phyloP scores from a whole-genome alignment of 2,329 filamentous ascomycete genomes.

The Amauroascus niger region DNA sequence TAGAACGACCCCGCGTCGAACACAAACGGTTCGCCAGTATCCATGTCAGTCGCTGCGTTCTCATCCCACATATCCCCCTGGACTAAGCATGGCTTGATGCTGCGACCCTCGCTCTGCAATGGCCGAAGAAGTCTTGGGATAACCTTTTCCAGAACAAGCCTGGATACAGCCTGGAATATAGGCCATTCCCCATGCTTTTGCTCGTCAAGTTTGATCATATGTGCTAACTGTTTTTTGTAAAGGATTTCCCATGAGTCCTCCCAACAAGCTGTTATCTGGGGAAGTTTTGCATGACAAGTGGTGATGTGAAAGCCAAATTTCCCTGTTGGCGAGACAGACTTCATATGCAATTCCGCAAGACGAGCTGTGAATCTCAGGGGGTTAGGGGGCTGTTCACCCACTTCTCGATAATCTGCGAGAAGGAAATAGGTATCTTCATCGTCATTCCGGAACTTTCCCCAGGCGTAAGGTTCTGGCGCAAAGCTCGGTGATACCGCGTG shows the following conservation, averaged over 20 bases:
- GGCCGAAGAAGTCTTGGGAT: slow-evolving; percentile 26
- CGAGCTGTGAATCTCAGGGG: slow-evolving; percentile 14
- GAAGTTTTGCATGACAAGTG: slow-evolving; percentile 19
- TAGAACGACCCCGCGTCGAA: slow-evolving; percentile 30
- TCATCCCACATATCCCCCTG: slow-evolving; percentile 32
- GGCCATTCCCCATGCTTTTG: slow-evolving; percentile 15
- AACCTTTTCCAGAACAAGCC: slow-evolving; percentile 21
- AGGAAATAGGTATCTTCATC: slow-evolving; percentile 19
- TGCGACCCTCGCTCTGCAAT: slow-evolving; percentile 25
- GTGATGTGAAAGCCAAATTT: slow-evolving; percentile 26
- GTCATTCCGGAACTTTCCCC: slow-evolving; percentile 14
- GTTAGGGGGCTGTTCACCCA: slow-evolving; percentile 18
- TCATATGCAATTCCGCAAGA: slow-evolving; percentile 21
- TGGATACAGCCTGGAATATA: slow-evolving; percentile 19
- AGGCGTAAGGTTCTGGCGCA: slow-evolving; percentile 15
- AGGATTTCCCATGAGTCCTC: slow-evolving; percentile 20
- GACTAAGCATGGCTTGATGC: slow-evolving; percentile 26
- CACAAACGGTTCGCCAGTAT: slow-evolving; percentile 24
- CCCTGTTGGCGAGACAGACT: slow-evolving; percentile 20
- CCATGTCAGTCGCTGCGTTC: slow-evolving; percentile 25
- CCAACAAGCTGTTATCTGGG: slow-evolving; percentile 15
- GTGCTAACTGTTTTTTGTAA: slow-evolving; percentile 18
- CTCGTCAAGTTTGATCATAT: slow-evolving; percentile 13
- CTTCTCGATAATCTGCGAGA: slow-evolving; percentile 18
- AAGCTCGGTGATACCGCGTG: slow-evolving; percentile 14